Conservation (phyloP, 441 rosid genomes). For the Erodium chrysanthum region DNA sequence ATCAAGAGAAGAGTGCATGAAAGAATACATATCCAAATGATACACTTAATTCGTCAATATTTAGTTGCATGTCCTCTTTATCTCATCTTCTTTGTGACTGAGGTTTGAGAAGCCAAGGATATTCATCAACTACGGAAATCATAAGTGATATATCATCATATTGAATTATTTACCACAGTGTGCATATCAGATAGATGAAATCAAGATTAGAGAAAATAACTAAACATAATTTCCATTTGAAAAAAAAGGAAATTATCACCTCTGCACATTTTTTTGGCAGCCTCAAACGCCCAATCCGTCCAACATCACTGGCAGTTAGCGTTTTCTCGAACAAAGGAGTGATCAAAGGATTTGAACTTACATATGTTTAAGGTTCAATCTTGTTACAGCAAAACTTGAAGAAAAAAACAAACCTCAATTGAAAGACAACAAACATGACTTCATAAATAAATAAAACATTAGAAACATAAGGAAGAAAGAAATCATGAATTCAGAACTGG, state of each 20-base stretch:
- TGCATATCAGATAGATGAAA: neutral
- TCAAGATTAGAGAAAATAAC: neutral
- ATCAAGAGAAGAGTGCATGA: too few relatives aligned
- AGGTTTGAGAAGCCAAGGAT: neutral
- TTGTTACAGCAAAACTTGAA: too few relatives aligned
- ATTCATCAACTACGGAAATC: neutral
- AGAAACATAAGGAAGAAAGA: too few relatives aligned
- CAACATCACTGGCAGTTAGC: slow-evolving; percentile 96
- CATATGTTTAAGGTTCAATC: slow-evolving; percentile 59
- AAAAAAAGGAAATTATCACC: too few relatives aligned
- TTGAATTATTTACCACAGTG: neutral
- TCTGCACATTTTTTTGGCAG: slow-evolving; percentile 96
- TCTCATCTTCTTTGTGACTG: neutral
- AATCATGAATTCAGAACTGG: neutral
- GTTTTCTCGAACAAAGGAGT: slow-evolving; percentile 94
- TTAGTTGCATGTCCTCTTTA: neutral
- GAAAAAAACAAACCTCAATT: slow-evolving; percentile 3
- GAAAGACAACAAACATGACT: neutral
- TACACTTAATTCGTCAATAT: too few relatives aligned
- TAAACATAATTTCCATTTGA: slow-evolving; percentile 4
- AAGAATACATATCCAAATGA: too few relatives aligned
- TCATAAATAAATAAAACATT: too few relatives aligned
- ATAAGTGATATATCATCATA: too few relatives aligned
- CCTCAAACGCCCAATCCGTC: slow-evolving; percentile 80
- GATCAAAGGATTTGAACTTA: slow-evolving; percentile 69